These are phyloP conservation scores for Chytriomyces hyalinus DNA, from an alignment of 192 early-diverging fungal species.

Conservation along the genomic window DNA sequence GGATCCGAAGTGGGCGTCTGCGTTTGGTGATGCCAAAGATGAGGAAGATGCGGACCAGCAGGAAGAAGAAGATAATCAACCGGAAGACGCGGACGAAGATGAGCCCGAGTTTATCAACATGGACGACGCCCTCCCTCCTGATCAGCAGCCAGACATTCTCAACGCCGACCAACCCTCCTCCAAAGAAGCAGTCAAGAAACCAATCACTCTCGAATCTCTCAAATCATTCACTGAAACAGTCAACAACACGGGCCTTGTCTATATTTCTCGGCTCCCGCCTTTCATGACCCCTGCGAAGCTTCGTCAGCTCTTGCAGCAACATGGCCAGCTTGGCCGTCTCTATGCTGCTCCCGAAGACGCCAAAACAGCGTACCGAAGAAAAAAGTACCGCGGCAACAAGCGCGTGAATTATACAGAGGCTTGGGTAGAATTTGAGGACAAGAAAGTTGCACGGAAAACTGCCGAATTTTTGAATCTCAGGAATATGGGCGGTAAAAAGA, in stretches of 20 bases:
- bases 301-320: conserved; percentile 72
- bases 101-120: conserved; percentile 29
- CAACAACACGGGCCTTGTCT: conserved; percentile 84
- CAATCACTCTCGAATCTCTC: conserved; percentile 64
- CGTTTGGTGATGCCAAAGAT: conserved; percentile 36
- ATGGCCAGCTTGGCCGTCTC: conserved; percentile 80
- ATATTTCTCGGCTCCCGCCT: conserved; percentile 89
- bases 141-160: conserved; percentile 33
- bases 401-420: conserved; percentile 89
- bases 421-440: conserved; percentile 97
- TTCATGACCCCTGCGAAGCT: conserved; percentile 90
- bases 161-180: conserved; percentile 9
- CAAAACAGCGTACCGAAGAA: conserved; percentile 74
- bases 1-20: neutral
- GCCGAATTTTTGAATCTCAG: conserved; percentile 81
- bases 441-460: conserved; percentile 80
- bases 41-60: conserved; percentile 34
- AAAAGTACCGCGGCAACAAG: conserved; percentile 86
- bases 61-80: conserved; percentile 19
- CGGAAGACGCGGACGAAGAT: conserved; percentile 16
- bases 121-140: conserved; percentile 26
- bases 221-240: conserved; percentile 68
- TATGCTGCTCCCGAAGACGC: conserved; percentile 88
- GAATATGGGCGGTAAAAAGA: conserved; percentile 86
- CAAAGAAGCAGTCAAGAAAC: conserved; percentile 59